Conservation (phyloP, 768 basidiomycete genomes). For the Termitomyces eurrhizus region DNA sequence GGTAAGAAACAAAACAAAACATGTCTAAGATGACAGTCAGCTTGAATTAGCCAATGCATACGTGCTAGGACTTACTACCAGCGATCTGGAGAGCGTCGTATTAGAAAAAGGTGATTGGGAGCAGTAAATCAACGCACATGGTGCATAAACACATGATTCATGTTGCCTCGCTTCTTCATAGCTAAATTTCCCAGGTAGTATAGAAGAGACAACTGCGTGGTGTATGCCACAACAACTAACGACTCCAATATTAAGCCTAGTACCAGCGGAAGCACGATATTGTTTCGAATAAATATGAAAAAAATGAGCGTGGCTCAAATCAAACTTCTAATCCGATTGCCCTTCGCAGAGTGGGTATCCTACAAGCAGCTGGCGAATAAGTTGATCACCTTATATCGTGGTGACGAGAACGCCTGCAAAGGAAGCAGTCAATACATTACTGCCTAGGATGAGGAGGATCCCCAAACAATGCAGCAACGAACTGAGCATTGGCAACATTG, state of each 20-base stretch:
- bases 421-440: too few species aligned
- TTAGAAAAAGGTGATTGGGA: background rate
- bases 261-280: background rate
- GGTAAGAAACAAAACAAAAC: conserved; percentile 23
- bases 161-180: conserved; percentile 34
- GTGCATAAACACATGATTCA: conserved; percentile 51
- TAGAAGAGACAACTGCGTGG: background rate
- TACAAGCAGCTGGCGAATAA: too few species aligned
- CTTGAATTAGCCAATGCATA: background rate
- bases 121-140: conserved; percentile 29
- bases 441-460: too few species aligned
- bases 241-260: background rate
- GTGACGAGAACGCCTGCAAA: too few species aligned
- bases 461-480: too few species aligned
- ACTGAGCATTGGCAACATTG: conserved; percentile 84
- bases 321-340: background rate
- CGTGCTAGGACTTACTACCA: conserved; percentile 33
- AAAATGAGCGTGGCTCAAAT: background rate
- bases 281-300: background rate
- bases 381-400: too few species aligned
- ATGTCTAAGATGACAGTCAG: conserved; percentile 29
- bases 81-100: conserved; percentile 33
- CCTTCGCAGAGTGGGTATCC: too few species aligned
- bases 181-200: background rate
- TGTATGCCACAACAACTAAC: background rate